These are phyloP conservation scores for Neurospora africana DNA, from an alignment of 495 filamentous ascomycete species.

Conservation along the genomic window DNA sequence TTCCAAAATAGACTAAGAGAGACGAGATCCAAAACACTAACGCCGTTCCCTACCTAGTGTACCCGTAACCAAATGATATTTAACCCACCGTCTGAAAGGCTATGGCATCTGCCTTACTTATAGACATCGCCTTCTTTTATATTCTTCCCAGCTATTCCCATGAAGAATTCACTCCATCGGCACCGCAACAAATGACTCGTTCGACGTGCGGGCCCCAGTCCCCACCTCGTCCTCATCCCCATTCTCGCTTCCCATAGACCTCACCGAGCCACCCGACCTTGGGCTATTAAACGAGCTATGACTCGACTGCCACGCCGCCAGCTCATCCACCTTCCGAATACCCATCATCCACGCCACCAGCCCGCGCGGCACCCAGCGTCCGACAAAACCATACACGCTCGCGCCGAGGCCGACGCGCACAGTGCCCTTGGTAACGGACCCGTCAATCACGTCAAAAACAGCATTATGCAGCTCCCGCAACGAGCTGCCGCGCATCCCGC, in stretches of 20 bases:
- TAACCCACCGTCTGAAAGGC: neutral
- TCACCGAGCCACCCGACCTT: conserved; percentile 6
- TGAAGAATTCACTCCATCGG: conserved; percentile 22
- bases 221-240: conserved; percentile 15
- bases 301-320: conserved; percentile 32
- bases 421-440: conserved; percentile 35
- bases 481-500: conserved; percentile 49
- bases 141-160: conserved; percentile 31
- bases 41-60: neutral
- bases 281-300: conserved; percentile 13
- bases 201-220: neutral
- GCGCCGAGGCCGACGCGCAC: conserved; percentile 75
- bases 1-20: neutral
- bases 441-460: conserved; percentile 73
- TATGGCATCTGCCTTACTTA: neutral
- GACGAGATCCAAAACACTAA: neutral
- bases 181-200: conserved; percentile 20
- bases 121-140: neutral
- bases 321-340: conserved; percentile 42
- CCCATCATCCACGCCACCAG: conserved; percentile 88
- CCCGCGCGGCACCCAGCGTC: conserved; percentile 66
- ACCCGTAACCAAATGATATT: neutral
- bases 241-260: conserved; percentile 5
- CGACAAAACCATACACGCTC: conserved; percentile 72
- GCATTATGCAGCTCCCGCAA: conserved; percentile 69